A percentile compares a stretch with the other conserved stretches of the same genome.
Evolutionary conservation across 148 eudicot species (phyloP).

Genomic region (Rhododendron ovatum): DNA sequence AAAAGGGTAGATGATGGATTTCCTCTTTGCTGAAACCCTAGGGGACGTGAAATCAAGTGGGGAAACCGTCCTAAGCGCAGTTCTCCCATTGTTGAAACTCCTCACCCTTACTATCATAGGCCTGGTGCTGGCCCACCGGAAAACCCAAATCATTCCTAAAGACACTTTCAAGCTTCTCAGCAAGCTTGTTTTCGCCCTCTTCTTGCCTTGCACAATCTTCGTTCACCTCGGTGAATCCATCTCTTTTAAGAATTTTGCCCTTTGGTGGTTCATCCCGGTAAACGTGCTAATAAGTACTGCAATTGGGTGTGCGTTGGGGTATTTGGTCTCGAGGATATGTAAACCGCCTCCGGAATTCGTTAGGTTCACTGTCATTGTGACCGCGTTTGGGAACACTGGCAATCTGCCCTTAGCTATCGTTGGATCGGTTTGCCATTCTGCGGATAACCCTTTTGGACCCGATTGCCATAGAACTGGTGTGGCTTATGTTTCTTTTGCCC

Average conservation of each 20-base stretch:
- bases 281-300: slow-evolving; percentile 61
- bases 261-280: slow-evolving; percentile 91
- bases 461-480: slow-evolving; percentile 17
- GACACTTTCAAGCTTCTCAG: slow-evolving; percentile 83
- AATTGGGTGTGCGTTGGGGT: slow-evolving; percentile 61
- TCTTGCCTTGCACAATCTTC: slow-evolving; percentile 80
- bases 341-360: slow-evolving; percentile 66
- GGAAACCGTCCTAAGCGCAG: slow-evolving; percentile 35
- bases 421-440: slow-evolving; percentile 18
- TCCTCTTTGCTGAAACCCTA: slow-evolving; percentile 12
- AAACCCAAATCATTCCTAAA: slow-evolving; percentile 65
- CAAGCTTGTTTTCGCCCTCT: slow-evolving; percentile 85
- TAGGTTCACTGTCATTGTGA: slow-evolving; percentile 71
- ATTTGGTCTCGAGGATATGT: slow-evolving; percentile 56
- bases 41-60: slow-evolving; percentile 23
- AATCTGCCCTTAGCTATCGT: slow-evolving; percentile 20
- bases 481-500: slow-evolving; percentile 22
- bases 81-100: slow-evolving; percentile 69
- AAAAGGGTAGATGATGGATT: slow-evolving; percentile 11
- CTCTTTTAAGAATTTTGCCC: slow-evolving; percentile 47
- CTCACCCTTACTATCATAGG: slow-evolving; percentile 58
- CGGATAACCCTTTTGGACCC: slow-evolving; percentile 18
- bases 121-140: slow-evolving; percentile 58
- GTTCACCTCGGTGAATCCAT: slow-evolving; percentile 72
- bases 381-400: slow-evolving; percentile 26